Base-by-base conservation (phyloP, 805 yeast species). In the Saccharomycopsis sp. region DNA sequence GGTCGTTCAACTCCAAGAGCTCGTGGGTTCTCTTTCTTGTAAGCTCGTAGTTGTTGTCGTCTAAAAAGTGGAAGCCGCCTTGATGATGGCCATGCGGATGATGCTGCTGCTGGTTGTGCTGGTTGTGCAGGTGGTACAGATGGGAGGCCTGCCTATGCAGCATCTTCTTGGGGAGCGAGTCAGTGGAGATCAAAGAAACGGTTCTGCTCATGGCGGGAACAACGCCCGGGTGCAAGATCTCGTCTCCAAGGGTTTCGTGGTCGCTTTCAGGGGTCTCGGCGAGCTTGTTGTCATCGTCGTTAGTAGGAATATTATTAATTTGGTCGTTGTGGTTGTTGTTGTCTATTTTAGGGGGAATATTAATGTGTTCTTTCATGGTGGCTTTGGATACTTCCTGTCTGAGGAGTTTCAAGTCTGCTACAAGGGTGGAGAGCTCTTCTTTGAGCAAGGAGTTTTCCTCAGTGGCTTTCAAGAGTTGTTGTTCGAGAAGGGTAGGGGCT, bases 371-470 rank as follows among this genome's bases (percentile, higher is more conserved):
- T 16, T 10, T 17, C 7, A 23, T 10, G 13, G 21, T 32, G 17
- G 20, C 20, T 12, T 21, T 5, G 19, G 21, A 32, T 15, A 46
- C 42, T 26, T 41, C 42, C n/a, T 34, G 32, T 37, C 64, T 59
- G 27, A 68, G 43, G 12, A 50, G 43, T 45, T 67, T 68, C 51
- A 68, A 53, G 45, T 65, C 69, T 6, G 66, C 58, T 3, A 68
- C 73, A 7, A 68, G 54, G 42, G 60, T 63, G 12, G 69, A 64
- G 5, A 68, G 64, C 47, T 68, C 69, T 22, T 61, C 45, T 51
- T 68, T 68, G 31, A 68, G 50, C 33, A 56, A 56, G 46, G 64
- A 62, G 48, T 68, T 68, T 43, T 68, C 74, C 45, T 67, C 67
- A 42, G 65, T 65, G 36, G 68, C 62, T 34, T 60, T 60, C 35